Evolutionary conservation across 495 filamentous ascomycete genomes (phyloP), one percentile per base, ranked within the genome.

Genomic region (Margaritispora aquatica): DNA sequence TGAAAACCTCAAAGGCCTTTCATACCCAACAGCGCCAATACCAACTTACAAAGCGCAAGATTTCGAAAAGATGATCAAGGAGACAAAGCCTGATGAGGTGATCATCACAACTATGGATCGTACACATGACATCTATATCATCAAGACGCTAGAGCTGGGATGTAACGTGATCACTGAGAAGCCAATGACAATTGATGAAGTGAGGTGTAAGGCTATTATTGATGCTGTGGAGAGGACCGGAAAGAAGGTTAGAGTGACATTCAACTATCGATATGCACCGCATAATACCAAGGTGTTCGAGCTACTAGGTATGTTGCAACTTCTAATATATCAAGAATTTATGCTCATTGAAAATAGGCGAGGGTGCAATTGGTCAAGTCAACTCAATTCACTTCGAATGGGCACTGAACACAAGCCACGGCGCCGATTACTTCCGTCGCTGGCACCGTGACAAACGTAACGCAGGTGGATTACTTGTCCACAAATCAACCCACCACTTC

Each of bases 371-470:
- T 64, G 80, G 81, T 1, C 66, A 67, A 20, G 74, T 83, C 0
- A 76, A 75, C 17, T 79, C 75, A 11, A 77, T 84, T 46, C 81
- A 82, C 63, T 83, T 84, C 58, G 80, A 83, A 63, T 83, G 80
- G 80, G 71, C 82, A 66, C 74, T 84, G 26, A 80, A 84, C 64
- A 82, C 80, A 5, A 73, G 72, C 13, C 81, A 84, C 65, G 81
- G 81, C 13, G 80, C 80, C 0, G 80, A 84, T 60, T 83, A 81
- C 68, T 83, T 83, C 69, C 80, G 80, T 24, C 80, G 81, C 17
- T 83, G 81, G 81, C 80, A 84, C 65, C 78, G 80, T 8, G 80
- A 84, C 68, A 77, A 75, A 64, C 70, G 73, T 29, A 84, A 83
- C 66, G 78, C 75, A 59, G 80, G 80, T 44, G 81, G 80, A 2